These are phyloP conservation scores for Pseudozyma hubeiensis DNA, from an alignment of 1,284 basidiomycete genomes.

Conservation along the genomic window DNA sequence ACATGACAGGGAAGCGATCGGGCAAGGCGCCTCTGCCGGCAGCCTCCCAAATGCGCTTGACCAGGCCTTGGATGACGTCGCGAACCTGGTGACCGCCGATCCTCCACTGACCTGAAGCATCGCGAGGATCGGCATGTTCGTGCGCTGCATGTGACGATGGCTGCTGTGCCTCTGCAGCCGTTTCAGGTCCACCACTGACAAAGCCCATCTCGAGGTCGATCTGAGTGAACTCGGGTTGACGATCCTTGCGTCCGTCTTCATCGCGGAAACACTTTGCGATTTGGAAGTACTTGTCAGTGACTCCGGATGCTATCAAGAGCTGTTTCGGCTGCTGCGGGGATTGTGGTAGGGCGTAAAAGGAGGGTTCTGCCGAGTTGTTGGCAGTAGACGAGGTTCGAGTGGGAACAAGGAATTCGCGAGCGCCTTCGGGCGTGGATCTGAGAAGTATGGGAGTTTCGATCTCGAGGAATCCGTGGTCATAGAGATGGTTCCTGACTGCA, in stretches of 20 bases:
- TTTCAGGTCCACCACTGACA: constrained; percentile 79
- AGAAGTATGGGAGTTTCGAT: constrained; percentile 94
- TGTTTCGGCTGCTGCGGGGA: constrained; percentile 97
- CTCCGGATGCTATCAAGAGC: constrained; percentile 89
- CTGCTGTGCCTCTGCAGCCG: background rate
- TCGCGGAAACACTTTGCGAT: constrained; percentile 94
- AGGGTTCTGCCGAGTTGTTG: constrained; percentile 69
- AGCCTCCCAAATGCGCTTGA: constrained; percentile 76
- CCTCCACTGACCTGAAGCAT: constrained; percentile 74
- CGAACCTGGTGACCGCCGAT: constrained; percentile 72
- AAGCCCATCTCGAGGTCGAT: constrained; percentile 96
- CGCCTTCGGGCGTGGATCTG: constrained; percentile 91
- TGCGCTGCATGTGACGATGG: background rate
- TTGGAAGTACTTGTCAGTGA: constrained; percentile 88
- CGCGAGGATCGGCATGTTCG: constrained; percentile 10
- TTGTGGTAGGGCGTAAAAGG: constrained; percentile 90
- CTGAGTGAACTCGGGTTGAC: constrained; percentile 97
- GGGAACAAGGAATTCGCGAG: constrained; percentile 92
- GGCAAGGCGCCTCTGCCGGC: constrained; percentile 74
- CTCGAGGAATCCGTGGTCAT: constrained; percentile 83
- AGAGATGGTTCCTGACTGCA: constrained; percentile 78
- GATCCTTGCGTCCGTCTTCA: constrained; percentile 91
- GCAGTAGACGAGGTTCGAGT: constrained; percentile 73
- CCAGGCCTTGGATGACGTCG: constrained; percentile 54
- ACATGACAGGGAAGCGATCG: constrained; percentile 50